Conservation (phyloP, 768 basidiomycete species). For the Amyloporia xantha region DNA sequence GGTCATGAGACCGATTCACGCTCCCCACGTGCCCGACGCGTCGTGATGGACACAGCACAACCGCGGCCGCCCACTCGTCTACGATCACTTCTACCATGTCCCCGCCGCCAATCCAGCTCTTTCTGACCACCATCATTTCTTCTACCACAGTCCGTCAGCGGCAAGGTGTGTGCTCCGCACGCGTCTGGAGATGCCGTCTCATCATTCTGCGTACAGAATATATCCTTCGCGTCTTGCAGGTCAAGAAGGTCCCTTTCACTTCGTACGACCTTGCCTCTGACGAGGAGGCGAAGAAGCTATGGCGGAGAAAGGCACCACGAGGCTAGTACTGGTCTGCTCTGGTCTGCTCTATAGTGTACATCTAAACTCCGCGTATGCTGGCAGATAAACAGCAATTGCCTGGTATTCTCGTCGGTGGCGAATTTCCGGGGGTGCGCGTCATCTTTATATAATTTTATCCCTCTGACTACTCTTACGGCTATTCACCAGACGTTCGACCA, state of each 20-base stretch:
- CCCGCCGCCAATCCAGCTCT: slow-evolving; percentile 78
- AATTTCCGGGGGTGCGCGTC: slow-evolving; percentile 70
- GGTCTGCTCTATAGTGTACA: neutral
- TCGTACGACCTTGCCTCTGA: slow-evolving; percentile 85
- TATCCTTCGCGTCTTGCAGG: slow-evolving; percentile 72
- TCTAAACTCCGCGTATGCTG: slow-evolving; percentile 2
- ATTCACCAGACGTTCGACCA: slow-evolving; percentile 48
- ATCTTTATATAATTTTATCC: slow-evolving; percentile 6
- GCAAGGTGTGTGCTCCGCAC: slow-evolving; percentile 47
- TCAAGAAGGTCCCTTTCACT: slow-evolving; percentile 77
- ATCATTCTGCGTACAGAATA: slow-evolving; percentile 46
- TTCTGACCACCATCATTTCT: slow-evolving; percentile 85
- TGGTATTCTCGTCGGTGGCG: slow-evolving; percentile 73
- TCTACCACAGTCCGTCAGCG: slow-evolving; percentile 71
- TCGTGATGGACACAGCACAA: too few species aligned
- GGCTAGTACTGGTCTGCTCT: slow-evolving; percentile 32
- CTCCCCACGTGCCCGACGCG: slow-evolving; percentile 5
- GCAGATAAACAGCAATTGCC: slow-evolving; percentile 80
- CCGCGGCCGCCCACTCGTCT: too few species aligned
- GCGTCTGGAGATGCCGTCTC: neutral
- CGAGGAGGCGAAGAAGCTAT: slow-evolving; percentile 69
- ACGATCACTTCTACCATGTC: too few species aligned
- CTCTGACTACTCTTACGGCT: slow-evolving; percentile 65
- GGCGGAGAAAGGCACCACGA: slow-evolving; percentile 74
- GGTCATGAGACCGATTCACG: slow-evolving; percentile 8